Evolutionary conservation across 257 asterid genomes (phyloP), one percentile per base, ranked within the genome.

Genomic region (Leptodermis oblonga): DNA sequence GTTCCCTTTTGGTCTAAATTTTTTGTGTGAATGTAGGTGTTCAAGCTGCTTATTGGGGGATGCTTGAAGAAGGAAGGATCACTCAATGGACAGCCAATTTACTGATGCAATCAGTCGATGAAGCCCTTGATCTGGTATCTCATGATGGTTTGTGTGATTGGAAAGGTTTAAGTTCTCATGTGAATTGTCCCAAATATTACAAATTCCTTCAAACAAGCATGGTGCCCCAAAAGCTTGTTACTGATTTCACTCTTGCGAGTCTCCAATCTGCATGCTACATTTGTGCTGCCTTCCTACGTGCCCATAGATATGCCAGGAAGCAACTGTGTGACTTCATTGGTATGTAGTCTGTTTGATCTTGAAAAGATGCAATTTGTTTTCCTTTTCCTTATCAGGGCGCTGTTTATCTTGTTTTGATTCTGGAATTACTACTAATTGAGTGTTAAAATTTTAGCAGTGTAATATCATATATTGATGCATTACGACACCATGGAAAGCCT

Each of bases 1-100:
- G 39, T 34, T 34, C 39, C 39, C 39, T 34, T 34, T 39, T 1
- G 45, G 9, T 5, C 9, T 1, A 54, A 54, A 56, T 69, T 60
- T 60, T 62, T 34, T 3, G 39, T 34, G 39, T 45, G 33, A 17
- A 45, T 30, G 2, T 69, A 94, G 99, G 99, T 72, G 95, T 90
- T 77, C 99, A 90, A 86, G 92, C 97, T 45, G 92, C 97, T 74
- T 91, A 94, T 82, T 94, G 99, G 99, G 89, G 77, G 71, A 89
- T 94, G 99, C 97, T 94, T 80, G 90, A 90, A 73, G 96, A 94
- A 83, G 99, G 99, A 84, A 89, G 97, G 88, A 87, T 94, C 81
- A 78, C 83, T 52, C 96, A 84, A 72, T 84, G 78, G 52, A 94
- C 81, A 22, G 90, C 96, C 55, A 89, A 82, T 82, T 79, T 87